Conservation (phyloP, 768 basidiomycete species). For the Tricholoma terreum region DNA sequence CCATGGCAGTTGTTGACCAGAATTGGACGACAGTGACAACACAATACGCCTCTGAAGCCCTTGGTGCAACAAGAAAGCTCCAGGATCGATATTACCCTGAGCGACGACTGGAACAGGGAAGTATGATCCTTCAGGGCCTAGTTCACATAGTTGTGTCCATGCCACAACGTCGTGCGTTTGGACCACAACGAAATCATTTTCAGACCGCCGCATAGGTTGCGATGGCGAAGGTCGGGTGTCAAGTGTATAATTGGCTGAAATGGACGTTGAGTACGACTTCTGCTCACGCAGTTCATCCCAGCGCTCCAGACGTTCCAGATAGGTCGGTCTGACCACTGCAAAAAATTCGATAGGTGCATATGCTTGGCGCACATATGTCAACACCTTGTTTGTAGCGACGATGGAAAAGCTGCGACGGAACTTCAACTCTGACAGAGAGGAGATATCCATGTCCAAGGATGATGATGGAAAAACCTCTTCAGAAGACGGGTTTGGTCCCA, state of each 20-base stretch:
- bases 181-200: conserved; percentile 85
- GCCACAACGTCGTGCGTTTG: conserved; percentile 91
- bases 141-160: conserved; percentile 82
- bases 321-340: conserved; percentile 75
- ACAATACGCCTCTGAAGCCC: conserved; percentile 85
- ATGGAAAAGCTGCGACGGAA: conserved; percentile 84
- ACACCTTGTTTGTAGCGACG: conserved; percentile 67
- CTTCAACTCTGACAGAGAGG: conserved; percentile 74
- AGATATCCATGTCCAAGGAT: conserved; percentile 67
- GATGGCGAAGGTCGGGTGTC: conserved; percentile 42
- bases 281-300: conserved; percentile 95
- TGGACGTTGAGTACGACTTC: conserved; percentile 42
- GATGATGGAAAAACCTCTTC: conserved; percentile 84
- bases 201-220: conserved; percentile 87
- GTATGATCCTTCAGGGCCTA: conserved; percentile 83
- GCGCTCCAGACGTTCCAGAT: conserved; percentile 83
- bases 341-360: conserved; percentile 92
- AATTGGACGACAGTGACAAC: conserved; percentile 78
- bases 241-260: conserved; percentile 29
- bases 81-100: conserved; percentile 71
- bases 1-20: conserved; percentile 90
- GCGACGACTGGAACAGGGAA: conserved; percentile 79
- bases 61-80: conserved; percentile 87
- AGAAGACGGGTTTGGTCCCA: conserved; percentile 61
- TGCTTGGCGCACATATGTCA: conserved; percentile 67